phyloP scores from a whole-genome alignment of 208 protist genomes.

The Leishmania tarentolae region DNA sequence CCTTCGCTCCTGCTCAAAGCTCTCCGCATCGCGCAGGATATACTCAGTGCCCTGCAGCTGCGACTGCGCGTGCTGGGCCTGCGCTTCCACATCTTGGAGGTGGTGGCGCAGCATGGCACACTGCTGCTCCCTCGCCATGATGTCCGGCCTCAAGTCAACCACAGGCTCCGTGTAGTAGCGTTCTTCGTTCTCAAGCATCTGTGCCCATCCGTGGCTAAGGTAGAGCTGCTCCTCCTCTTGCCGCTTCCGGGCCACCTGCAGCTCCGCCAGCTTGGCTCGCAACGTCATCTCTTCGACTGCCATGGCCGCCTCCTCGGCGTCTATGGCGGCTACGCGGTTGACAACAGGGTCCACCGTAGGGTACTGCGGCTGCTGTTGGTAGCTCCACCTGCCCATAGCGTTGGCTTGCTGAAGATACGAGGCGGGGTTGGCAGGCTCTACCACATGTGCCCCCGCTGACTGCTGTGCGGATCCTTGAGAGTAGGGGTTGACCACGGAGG shows the following conservation, averaged over 20 bases:
- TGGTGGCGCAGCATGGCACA: constrained; percentile 47
- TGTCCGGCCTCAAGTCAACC: constrained; percentile 45
- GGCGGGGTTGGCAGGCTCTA: constrained; percentile 19
- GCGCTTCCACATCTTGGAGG: constrained; percentile 47
- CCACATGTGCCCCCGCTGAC: constrained; percentile 4
- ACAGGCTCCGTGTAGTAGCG: constrained; percentile 74
- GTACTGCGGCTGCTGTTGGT: constrained; percentile 33
- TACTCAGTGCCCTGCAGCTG: constrained; percentile 42
- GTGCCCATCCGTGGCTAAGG: constrained; percentile 64
- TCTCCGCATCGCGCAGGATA: constrained; percentile 43
- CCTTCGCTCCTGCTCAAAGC: constrained; percentile 42
- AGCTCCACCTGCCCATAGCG: constrained; percentile 39
- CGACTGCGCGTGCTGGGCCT: constrained; percentile 30
- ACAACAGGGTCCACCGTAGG: constrained; percentile 25
- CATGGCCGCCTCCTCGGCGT: constrained; percentile 48
- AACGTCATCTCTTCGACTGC: constrained; percentile 48
- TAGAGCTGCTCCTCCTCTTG: constrained; percentile 60
- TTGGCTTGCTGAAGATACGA: constrained; percentile 33
- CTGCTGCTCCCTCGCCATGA: constrained; percentile 51
- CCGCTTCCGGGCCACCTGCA: constrained; percentile 34
- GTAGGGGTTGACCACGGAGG: constrained; percentile 38
- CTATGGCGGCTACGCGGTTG: constrained; percentile 38
- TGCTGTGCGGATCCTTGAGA: constrained; percentile 5
- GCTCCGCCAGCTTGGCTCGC: constrained; percentile 44
- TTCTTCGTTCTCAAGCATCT: constrained; percentile 73